phyloP scores from a whole-genome alignment of 495 filamentous ascomycete species.

The Hypoxylon fuscum region DNA sequence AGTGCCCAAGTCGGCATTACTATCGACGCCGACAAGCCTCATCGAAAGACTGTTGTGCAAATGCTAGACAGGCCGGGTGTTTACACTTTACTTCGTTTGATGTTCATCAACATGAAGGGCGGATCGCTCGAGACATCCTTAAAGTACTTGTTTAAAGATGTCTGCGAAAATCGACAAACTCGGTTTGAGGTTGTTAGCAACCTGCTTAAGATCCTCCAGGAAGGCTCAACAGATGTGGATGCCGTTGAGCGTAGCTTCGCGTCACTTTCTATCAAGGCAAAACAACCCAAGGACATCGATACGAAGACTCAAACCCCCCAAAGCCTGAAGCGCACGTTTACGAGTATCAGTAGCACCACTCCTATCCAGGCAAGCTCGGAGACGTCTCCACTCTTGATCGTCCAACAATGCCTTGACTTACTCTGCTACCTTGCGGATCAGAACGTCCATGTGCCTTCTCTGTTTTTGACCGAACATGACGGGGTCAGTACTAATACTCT shows the following conservation, averaged over 20 bases:
- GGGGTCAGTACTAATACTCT: slow-evolving; percentile 67
- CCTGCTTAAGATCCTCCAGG: slow-evolving; percentile 93
- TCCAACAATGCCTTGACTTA: slow-evolving; percentile 90
- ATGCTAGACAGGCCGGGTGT: slow-evolving; percentile 97
- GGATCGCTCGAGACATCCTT: slow-evolving; percentile 79
- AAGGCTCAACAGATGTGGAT: slow-evolving; percentile 89
- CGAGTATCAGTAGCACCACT: slow-evolving; percentile 58
- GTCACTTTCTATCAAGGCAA: slow-evolving; percentile 89
- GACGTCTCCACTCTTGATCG: slow-evolving; percentile 90
- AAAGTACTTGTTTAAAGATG: slow-evolving; percentile 83
- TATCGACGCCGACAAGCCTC: slow-evolving; percentile 64
- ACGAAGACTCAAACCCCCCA: slow-evolving; percentile 78
- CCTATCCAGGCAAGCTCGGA: slow-evolving; percentile 70
- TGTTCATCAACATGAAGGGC: slow-evolving; percentile 93
- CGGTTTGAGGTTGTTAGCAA: slow-evolving; percentile 93
- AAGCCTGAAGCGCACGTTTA: slow-evolving; percentile 72
- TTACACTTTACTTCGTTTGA: slow-evolving; percentile 90
- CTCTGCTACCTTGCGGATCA: slow-evolving; percentile 81
- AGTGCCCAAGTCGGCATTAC: slow-evolving; percentile 40
- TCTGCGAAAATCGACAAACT: slow-evolving; percentile 94
- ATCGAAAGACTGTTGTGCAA: slow-evolving; percentile 83
- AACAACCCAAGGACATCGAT: slow-evolving; percentile 70
- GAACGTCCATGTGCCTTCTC: slow-evolving; percentile 82
- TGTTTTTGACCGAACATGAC: slow-evolving; percentile 97
- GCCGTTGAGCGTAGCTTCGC: slow-evolving; percentile 96